These are phyloP conservation scores for Aspergillus sp. DNA, from an alignment of 2,329 filamentous ascomycete species.

Conservation along the genomic window DNA sequence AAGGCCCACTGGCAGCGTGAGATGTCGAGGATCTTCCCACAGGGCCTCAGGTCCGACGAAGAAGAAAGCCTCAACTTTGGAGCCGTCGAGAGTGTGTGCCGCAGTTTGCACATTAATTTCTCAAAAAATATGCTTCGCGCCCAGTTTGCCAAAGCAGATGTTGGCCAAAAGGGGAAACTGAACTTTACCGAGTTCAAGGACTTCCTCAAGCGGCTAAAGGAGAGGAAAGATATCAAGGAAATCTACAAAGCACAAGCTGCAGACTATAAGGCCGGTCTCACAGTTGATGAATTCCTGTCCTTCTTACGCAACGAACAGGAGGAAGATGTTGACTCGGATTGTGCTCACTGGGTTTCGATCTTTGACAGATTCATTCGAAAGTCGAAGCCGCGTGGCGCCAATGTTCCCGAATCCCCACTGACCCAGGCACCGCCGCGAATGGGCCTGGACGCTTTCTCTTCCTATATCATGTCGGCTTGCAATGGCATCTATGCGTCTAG, in stretches of 20 bases:
- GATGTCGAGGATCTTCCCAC: conserved; percentile 61
- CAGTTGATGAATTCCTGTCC: conserved; percentile 62
- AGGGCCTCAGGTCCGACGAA: conserved; percentile 39
- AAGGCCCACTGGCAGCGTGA: conserved; percentile 79
- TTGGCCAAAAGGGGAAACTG: conserved; percentile 57
- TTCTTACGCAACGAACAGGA: conserved; percentile 71
- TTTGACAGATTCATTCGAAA: conserved; percentile 65
- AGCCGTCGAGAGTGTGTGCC: conserved; percentile 76
- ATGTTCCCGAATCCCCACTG: conserved; percentile 36
- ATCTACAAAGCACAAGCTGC: conserved; percentile 61
- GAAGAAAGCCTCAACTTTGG: conserved; percentile 69
- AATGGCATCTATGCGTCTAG: conserved; percentile 62
- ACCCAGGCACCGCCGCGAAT: conserved; percentile 54
- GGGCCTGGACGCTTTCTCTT: conserved; percentile 70
- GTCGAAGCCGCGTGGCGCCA: conserved; percentile 45
- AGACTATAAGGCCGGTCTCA: conserved; percentile 59
- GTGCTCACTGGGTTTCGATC: conserved; percentile 59
- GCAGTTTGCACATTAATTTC: conserved; percentile 85
- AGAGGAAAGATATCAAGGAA: conserved; percentile 69
- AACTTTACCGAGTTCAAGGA: conserved; percentile 74
- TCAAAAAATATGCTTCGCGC: conserved; percentile 64
- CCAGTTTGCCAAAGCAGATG: conserved; percentile 68
- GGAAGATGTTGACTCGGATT: conserved; percentile 65
- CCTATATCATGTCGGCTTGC: conserved; percentile 66
- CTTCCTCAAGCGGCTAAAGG: conserved; percentile 77